Conservation (phyloP, 2,329 filamentous ascomycete species). For the Hypomyces perniciosus region DNA sequence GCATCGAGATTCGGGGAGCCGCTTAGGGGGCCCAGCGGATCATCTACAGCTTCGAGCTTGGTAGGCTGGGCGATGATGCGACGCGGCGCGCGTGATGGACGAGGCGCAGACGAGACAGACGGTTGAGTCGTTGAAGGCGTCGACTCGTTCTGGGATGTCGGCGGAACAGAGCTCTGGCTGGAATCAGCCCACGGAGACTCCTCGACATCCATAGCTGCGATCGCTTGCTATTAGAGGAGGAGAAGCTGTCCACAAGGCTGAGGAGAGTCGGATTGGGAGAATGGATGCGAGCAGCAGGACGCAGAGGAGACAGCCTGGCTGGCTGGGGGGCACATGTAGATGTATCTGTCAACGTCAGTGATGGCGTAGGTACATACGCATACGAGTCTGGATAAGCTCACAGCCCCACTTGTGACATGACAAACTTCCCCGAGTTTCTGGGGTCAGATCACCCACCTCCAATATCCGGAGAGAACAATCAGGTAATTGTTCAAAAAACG, state of each 20-base stretch:
- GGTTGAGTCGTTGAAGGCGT: conserved; percentile 25
- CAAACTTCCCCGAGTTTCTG: background rate
- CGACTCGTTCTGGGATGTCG: conserved; percentile 28
- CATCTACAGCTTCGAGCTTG: conserved; percentile 69
- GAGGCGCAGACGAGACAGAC: conserved; percentile 28
- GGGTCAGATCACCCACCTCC: too few species aligned
- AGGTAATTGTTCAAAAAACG: too few species aligned
- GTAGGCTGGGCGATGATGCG: conserved; percentile 70
- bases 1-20: conserved; percentile 48
- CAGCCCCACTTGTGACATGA: conserved; percentile 2
- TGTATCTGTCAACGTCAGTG: conserved; percentile 7
- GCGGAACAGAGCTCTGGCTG: conserved; percentile 23
- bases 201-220: conserved; percentile 41
- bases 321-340: background rate
- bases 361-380: conserved; percentile 1
- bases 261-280: background rate
- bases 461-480: too few species aligned
- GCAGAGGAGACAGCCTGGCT: conserved; percentile 2
- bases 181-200: conserved; percentile 51
- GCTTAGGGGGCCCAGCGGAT: conserved; percentile 72
- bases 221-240: background rate
- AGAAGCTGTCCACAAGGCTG: background rate
- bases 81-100: conserved; percentile 46
- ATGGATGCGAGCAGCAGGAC: background rate
- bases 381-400: conserved; percentile 1